A percentile compares a stretch with the other conserved stretches of the same genome.
phyloP scores from a whole-genome alignment of 179 eudicot genomes.

The Vitellaria paradoxa region DNA sequence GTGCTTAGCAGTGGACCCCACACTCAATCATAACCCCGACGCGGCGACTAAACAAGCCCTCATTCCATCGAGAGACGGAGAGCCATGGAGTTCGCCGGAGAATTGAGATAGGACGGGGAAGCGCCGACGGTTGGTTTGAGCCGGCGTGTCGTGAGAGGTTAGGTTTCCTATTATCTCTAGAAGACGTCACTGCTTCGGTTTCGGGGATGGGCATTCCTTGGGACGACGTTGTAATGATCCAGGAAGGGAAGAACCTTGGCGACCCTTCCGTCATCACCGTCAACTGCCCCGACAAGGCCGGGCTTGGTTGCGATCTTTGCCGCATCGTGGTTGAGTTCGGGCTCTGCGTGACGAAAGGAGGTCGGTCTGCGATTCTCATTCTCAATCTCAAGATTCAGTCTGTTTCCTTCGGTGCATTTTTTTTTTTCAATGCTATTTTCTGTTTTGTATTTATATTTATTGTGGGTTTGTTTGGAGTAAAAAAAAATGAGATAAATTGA shows the following conservation, averaged over 20 bases:
- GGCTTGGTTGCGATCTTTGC: conserved; percentile 55
- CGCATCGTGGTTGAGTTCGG: conserved; percentile 52
- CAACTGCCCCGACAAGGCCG: conserved; percentile 62
- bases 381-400: background rate
- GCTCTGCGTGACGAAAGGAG: conserved; percentile 52
- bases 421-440: background rate
- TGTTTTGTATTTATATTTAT: background rate
- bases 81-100: background rate
- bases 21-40: no score
- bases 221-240: conserved; percentile 52
- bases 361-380: conserved; percentile 16
- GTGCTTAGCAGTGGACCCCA: no score
- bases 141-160: background rate
- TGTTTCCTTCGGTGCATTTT: no score
- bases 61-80: no score
- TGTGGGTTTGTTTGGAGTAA: no score
- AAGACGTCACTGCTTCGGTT: background rate
- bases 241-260: conserved; percentile 37
- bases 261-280: conserved; percentile 48
- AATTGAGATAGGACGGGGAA: background rate
- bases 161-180: background rate
- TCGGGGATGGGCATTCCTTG: conserved; percentile 38
- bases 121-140: background rate
- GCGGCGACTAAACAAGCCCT: no score
- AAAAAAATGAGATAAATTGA: no score